Conservation (phyloP, 2,329 filamentous ascomycete genomes). For the Fusarium staphyleae region DNA sequence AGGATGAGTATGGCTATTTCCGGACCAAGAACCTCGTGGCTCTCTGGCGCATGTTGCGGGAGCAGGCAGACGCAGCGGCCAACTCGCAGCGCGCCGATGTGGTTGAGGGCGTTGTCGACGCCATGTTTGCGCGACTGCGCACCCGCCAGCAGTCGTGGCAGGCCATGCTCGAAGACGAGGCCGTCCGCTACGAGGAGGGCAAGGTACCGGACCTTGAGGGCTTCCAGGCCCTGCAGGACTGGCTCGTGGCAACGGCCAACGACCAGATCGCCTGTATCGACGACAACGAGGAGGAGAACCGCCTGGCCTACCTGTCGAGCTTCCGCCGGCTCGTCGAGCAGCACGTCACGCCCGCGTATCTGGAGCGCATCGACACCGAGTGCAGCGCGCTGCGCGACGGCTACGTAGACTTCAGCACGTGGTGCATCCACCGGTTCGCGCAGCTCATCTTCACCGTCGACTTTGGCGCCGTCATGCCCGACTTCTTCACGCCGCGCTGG, state of each 20-base stretch:
- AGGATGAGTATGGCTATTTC: conserved; percentile 88
- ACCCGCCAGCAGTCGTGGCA: conserved; percentile 86
- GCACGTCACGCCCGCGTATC: conserved; percentile 80
- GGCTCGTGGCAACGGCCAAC: conserved; percentile 95
- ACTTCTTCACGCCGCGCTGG: conserved; percentile 93
- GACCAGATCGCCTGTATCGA: conserved; percentile 99
- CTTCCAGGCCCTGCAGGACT: conserved; percentile 87
- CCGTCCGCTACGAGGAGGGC: conserved; percentile 70
- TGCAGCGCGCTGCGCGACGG: conserved; percentile 81
- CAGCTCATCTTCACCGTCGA: conserved; percentile 89
- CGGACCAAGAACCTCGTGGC: conserved; percentile 91
- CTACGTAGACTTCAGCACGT: conserved; percentile 93
- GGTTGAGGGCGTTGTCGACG: conserved; percentile 91
- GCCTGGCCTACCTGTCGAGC: conserved; percentile 81
- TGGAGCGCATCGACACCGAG: conserved; percentile 76
- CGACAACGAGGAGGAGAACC: conserved; percentile 79
- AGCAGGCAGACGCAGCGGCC: conserved; percentile 86
- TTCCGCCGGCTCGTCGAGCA: conserved; percentile 86
- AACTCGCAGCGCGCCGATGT: conserved; percentile 89
- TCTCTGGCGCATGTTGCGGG: conserved; percentile 96
- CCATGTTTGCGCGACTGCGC: conserved; percentile 90
- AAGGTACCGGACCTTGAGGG: conserved; percentile 65
- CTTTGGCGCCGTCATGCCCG: conserved; percentile 81
- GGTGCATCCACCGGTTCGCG: conserved; percentile 88
- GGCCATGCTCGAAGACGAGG: conserved; percentile 86